phyloP scores from a whole-genome alignment of 148 eudicot species.

The Camellia sinensis region DNA sequence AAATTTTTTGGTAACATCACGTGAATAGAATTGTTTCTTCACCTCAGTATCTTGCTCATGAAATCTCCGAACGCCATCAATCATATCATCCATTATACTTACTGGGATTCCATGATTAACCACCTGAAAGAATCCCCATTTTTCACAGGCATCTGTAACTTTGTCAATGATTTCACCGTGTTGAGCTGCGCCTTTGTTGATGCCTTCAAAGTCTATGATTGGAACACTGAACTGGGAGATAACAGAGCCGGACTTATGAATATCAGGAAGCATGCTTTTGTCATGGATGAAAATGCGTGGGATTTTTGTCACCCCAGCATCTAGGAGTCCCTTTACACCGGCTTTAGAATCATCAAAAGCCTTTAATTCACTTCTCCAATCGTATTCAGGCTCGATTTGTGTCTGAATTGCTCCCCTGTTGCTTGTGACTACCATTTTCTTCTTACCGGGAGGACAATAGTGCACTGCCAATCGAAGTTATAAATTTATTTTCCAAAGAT shows the following conservation, averaged over 20 bases:
- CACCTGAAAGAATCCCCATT: constrained; percentile 16
- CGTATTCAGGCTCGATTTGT: constrained; percentile 4
- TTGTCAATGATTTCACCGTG: not conserved
- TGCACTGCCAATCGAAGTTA: no score
- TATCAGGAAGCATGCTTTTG: no score
- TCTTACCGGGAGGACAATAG: no score
- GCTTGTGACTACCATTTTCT: not conserved
- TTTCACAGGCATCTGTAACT: not conserved
- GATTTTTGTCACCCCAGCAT: constrained; percentile 26
- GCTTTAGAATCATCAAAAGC: constrained; percentile 34
- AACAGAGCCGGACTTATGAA: no score
- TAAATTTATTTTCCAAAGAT: no score
- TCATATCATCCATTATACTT: constrained; percentile 24
- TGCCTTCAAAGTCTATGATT: constrained; percentile 16
- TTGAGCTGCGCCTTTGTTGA: no score
- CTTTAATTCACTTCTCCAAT: constrained; percentile 20
- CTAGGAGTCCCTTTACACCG: constrained; percentile 40
- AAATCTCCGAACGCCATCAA: constrained; percentile 27
- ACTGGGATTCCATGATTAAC: constrained; percentile 43
- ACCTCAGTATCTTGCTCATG: constrained; percentile 35
- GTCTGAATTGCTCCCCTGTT: not conserved
- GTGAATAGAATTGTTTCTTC: constrained; percentile 25
- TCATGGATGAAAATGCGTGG: not conserved
- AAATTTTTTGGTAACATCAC: not conserved
- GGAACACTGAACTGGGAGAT: not conserved